These are phyloP conservation scores for Kodamaea neixiangensis DNA, from an alignment of 805 yeast species.

Conservation along the genomic window DNA sequence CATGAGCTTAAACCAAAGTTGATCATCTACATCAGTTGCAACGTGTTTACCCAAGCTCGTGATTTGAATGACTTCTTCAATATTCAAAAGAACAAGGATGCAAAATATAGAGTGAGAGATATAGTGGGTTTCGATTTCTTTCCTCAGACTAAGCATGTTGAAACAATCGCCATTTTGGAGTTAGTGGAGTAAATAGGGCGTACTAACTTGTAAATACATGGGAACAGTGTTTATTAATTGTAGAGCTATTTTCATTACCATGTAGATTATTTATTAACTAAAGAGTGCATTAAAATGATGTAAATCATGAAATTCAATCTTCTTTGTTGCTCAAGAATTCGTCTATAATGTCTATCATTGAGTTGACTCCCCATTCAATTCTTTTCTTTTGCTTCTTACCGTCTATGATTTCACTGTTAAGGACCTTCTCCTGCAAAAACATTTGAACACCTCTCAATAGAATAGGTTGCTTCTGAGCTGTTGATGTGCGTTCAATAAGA, in stretches of 20 bases:
- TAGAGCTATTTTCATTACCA: too few relatives aligned
- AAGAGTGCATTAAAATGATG: too few relatives aligned
- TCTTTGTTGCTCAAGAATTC: conserved; percentile 33
- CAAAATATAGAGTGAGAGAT: conserved; percentile 18
- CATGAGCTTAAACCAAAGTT: conserved; percentile 37
- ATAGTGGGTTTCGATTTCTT: conserved; percentile 48
- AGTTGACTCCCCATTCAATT: conserved; percentile 66
- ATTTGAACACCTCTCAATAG: conserved; percentile 67
- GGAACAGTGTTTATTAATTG: too few relatives aligned
- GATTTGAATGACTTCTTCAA: conserved; percentile 35
- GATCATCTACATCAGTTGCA: conserved; percentile 46
- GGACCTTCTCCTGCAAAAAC: conserved; percentile 52
- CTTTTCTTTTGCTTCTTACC: conserved; percentile 58
- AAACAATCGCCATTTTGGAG: conserved; percentile 51
- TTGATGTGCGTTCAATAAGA: conserved; percentile 50
- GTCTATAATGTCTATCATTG: conserved; percentile 54
- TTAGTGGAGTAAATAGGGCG: conserved; percentile 9
- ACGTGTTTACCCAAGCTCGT: conserved; percentile 48
- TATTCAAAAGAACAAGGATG: conserved; percentile 18
- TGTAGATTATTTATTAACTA: too few relatives aligned
- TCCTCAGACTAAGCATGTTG: conserved; percentile 63
- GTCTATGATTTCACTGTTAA: conserved; percentile 46
- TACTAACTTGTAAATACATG: background rate
- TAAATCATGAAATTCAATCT: too few relatives aligned
- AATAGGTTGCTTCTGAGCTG: conserved; percentile 58